Evolutionary conservation across 805 yeast genomes (phyloP).

Genomic region (Kregervanrija pseudodelftensis): DNA sequence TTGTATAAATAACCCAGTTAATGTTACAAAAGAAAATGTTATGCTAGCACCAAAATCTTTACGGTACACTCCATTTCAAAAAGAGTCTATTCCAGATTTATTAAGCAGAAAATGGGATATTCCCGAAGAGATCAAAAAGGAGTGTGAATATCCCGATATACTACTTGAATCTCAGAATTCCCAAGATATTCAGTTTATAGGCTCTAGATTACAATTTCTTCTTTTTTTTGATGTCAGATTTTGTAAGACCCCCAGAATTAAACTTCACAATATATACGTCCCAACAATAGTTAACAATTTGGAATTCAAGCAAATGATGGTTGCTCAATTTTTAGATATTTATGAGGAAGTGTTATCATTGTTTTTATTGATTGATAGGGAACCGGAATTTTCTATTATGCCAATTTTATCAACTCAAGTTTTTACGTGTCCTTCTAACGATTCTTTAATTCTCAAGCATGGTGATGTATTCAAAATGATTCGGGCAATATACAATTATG

Average conservation of each 20-base stretch:
- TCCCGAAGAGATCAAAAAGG: conserved; percentile 33
- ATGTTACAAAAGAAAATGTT: conserved; percentile 25
- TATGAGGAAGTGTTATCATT: conserved; percentile 71
- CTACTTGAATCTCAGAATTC: conserved; percentile 1
- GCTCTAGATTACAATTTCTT: conserved; percentile 53
- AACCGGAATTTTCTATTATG: conserved; percentile 77
- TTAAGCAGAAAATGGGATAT: conserved; percentile 39
- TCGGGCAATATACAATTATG: conserved; percentile 54
- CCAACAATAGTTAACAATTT: conserved; percentile 56
- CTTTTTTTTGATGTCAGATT: conserved; percentile 63
- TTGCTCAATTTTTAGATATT: conserved; percentile 76
- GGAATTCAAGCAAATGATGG: conserved; percentile 48
- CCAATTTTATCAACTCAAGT: conserved; percentile 74
- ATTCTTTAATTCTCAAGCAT: conserved; percentile 52
- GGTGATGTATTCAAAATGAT: conserved; percentile 60
- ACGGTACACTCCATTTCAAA: conserved; percentile 14
- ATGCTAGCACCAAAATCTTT: conserved; percentile 17
- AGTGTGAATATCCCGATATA: conserved; percentile 38
- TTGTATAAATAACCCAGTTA: conserved; percentile 14
- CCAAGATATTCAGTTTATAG: conserved; percentile 19
- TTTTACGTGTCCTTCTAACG: conserved; percentile 82
- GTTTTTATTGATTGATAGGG: conserved; percentile 70
- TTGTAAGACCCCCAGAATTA: conserved; percentile 54
- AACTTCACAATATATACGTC: conserved; percentile 58
- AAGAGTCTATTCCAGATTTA: conserved; percentile 18